Evolutionary conservation across 257 asterid species (phyloP), one percentile per base, ranked within the genome.

Genomic region (Craterostigma plantagineum): DNA sequence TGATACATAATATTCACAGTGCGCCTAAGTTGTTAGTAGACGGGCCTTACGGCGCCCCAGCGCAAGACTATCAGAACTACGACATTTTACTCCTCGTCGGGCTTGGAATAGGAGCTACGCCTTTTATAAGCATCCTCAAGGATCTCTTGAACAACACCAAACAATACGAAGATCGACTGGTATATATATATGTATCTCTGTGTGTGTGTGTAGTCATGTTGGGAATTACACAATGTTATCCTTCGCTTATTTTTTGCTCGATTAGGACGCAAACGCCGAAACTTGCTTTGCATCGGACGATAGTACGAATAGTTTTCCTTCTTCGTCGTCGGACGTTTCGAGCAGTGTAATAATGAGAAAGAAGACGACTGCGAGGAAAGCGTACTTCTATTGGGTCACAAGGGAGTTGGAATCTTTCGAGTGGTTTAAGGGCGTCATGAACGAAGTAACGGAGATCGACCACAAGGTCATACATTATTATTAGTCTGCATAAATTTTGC

Each of bases 21-120:
- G 67, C 81, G 63, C 96, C 96, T 14, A 81, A 76, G 91, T 75
- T 86, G 45, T 57, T 71, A 58, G 81, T 86, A 55, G 96, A 86
- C 49, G 96, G 96, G 47, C 96, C 96, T 49, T 86, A 86, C 48
- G 96, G 96, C 42, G 96, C 96, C 55, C 96, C 96, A 34, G 96
- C 96, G 17, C 96, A 86, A 68, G 92, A 86, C 54, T 81, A 81
- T 42, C 46, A 53, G 27, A 86, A 86, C 40, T 86, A 86, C 30
- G 96, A 86, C 5, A 91, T 86, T 37, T 69, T 86, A 53, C 63
- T 86, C 45, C 91, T 86, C 33, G 87, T 86, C n/a, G 96, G 96
- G 15, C 92, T 86, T 40, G 96, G 96, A 38, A 86, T 86, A 35
- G 96, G 96, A 50, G 96, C 96, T 7, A 86, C 96, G 0, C 96